Conservation (phyloP, 2,329 filamentous ascomycete genomes). For the Aspergillus piperis region DNA sequence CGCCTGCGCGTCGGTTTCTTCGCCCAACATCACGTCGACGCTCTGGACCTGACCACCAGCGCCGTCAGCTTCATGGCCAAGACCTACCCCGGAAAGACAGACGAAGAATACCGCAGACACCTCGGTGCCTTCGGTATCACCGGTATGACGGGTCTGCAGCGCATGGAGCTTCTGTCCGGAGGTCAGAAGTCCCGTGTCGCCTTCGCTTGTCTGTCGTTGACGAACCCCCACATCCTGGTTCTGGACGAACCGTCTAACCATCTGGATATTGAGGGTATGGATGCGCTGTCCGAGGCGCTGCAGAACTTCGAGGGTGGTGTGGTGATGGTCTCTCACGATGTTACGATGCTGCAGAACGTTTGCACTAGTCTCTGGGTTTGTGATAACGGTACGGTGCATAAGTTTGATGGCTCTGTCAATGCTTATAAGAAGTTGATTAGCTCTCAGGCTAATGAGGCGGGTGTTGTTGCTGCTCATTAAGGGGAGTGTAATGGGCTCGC, state of each 20-base stretch:
- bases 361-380: slow-evolving; percentile 96
- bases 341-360: slow-evolving; percentile 96
- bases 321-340: slow-evolving; percentile 98
- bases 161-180: slow-evolving; percentile 90
- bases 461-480: slow-evolving; percentile 62
- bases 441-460: slow-evolving; percentile 82
- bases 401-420: slow-evolving; percentile 93
- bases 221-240: slow-evolving; percentile 94
- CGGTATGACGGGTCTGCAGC: slow-evolving; percentile 93
- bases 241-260: slow-evolving; percentile 99
- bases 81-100: slow-evolving; percentile 82
- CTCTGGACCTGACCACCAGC: slow-evolving; percentile 82
- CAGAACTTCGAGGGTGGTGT: slow-evolving; percentile 89
- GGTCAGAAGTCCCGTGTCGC: slow-evolving; percentile 98
- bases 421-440: slow-evolving; percentile 97
- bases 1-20: slow-evolving; percentile 93
- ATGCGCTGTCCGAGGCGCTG: slow-evolving; percentile 83
- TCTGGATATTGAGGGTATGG: slow-evolving; percentile 98
- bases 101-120: slow-evolving; percentile 95
- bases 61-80: slow-evolving; percentile 97
- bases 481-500: background rate
- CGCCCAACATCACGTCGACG: slow-evolving; percentile 97
- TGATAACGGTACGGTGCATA: slow-evolving; percentile 88
- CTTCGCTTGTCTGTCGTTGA: slow-evolving; percentile 92
- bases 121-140: slow-evolving; percentile 84